These are phyloP conservation scores for Tulasnella sp. DNA, from an alignment of 768 basidiomycete species.

Conservation along the genomic window DNA sequence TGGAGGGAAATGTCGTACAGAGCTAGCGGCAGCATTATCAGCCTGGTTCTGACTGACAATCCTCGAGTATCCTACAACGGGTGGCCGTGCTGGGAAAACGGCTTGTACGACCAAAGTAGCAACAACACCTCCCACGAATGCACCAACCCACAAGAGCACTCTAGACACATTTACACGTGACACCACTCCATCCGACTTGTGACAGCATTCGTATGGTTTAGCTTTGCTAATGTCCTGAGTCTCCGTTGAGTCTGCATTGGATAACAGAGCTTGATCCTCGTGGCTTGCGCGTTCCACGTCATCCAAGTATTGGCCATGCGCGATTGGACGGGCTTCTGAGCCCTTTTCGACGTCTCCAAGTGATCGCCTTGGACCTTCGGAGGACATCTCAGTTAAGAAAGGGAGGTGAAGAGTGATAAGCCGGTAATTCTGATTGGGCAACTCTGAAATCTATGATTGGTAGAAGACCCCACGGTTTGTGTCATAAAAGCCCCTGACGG, in stretches of 20 bases:
- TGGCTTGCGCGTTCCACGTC: not conserved
- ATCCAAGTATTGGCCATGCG: slow-evolving; percentile 10
- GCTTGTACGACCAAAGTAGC: not conserved
- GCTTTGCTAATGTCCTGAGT: not conserved
- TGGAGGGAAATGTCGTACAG: slow-evolving; percentile 38
- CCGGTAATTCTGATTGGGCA: too few species aligned
- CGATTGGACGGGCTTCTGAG: slow-evolving; percentile 1
- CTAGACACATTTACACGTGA: too few species aligned
- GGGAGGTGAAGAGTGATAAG: too few species aligned
- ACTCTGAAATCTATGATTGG: too few species aligned
- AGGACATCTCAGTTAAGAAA: too few species aligned
- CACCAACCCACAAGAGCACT: not conserved
- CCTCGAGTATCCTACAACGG: not conserved
- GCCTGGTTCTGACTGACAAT: too few species aligned
- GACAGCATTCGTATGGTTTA: not conserved
- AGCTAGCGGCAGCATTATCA: too few species aligned
- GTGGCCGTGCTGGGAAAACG: not conserved
- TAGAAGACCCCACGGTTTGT: too few species aligned
- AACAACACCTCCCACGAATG: not conserved
- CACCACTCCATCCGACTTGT: too few species aligned
- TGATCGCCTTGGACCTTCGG: too few species aligned
- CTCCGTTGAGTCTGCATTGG: slow-evolving; percentile 3
- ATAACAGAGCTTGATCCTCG: slow-evolving; percentile 6
- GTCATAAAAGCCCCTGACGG: too few species aligned
- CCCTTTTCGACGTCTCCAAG: slow-evolving; percentile 7